Conservation (phyloP, 306 rosid genomes). For the Ormosia semicastrata region DNA sequence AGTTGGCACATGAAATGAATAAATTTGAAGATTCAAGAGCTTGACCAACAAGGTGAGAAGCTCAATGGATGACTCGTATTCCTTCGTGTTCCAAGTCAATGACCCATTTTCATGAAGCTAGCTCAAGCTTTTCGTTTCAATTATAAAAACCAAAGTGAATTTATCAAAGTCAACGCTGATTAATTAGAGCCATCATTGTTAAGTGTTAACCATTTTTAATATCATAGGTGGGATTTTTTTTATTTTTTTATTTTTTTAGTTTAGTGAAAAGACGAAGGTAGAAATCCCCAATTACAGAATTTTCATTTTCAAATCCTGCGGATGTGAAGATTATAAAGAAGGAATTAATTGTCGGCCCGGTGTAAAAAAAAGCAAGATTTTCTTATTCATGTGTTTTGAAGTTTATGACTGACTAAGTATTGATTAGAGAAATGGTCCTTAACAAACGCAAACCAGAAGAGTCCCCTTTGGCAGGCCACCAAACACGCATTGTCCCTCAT, state of each 20-base stretch:
- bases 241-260: not conserved
- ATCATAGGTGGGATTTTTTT: not conserved
- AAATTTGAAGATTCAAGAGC: not conserved
- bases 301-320: not conserved
- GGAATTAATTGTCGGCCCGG: too few species aligned
- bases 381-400: not conserved
- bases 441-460: not conserved
- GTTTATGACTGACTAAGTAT: not conserved
- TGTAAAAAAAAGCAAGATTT: not conserved
- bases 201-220: not conserved
- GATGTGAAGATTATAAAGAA: not conserved
- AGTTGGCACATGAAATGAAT: not conserved
- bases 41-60: not conserved
- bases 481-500: constrained; percentile 29
- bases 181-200: not conserved
- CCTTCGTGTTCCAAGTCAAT: not conserved
- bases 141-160: not conserved
- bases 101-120: not conserved
- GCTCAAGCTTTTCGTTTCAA: not conserved
- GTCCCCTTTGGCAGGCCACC: constrained; percentile 32
- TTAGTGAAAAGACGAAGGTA: not conserved
- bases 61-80: not conserved
- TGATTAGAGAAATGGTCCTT: constrained; percentile 7
- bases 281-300: not conserved
- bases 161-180: not conserved